These are phyloP conservation scores for Colletotrichum chlorophyti DNA, from an alignment of 2,329 filamentous ascomycete genomes.

Conservation along the genomic window DNA sequence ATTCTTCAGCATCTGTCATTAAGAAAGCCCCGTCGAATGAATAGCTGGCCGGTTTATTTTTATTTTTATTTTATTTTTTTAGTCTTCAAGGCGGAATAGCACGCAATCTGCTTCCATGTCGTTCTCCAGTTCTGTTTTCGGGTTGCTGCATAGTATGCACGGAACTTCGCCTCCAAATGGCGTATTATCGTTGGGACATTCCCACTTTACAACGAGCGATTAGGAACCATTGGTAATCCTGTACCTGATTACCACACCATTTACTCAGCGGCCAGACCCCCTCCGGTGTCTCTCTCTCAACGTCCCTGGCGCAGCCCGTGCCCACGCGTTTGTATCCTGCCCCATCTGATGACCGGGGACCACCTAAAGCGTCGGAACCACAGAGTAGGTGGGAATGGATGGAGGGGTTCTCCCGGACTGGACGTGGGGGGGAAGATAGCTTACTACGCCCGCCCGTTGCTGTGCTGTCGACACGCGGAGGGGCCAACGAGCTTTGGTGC, in stretches of 20 bases:
- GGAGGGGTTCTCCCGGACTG: conserved; percentile 1
- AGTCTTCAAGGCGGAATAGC: no score
- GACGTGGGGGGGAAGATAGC: background rate
- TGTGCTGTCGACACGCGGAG: conserved; percentile 13
- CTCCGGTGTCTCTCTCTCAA: background rate
- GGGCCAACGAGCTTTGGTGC: conserved; percentile 19
- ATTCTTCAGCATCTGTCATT: no score
- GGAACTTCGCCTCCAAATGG: no score
- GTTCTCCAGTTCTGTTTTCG: background rate
- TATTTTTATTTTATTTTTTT: no score
- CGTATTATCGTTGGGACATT: no score
- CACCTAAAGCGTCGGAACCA: conserved; percentile 1
- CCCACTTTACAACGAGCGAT: background rate
- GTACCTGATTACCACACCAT: conserved; percentile 24
- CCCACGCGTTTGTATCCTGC: no score
- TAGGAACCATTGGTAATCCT: conserved; percentile 13
- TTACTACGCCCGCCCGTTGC: background rate
- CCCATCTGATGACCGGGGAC: conserved; percentile 22
- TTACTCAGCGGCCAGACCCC: conserved; percentile 19
- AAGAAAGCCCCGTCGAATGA: no score
- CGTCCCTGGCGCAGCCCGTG: no score
- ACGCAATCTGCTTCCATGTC: background rate
- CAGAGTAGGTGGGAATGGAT: background rate
- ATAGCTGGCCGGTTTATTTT: no score
- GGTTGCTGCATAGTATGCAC: background rate